Percentiles rank a stretch among this genome's conserved stretches.
Conservation (phyloP, 2,329 filamentous ascomycete genomes). For the Fusarium sp. region DNA sequence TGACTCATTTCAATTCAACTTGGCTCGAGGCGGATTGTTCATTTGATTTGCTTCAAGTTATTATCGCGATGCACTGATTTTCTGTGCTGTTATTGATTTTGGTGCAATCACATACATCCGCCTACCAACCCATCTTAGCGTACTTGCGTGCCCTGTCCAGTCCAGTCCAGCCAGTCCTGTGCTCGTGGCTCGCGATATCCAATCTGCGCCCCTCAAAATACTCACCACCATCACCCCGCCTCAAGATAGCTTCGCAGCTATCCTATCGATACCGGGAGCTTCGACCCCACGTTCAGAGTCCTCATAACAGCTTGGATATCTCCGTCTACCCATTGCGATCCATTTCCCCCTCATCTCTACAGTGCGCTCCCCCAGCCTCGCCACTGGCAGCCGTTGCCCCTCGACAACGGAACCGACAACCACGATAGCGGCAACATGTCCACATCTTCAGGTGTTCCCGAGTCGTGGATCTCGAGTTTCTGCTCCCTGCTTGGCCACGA, state of each 20-base stretch:
- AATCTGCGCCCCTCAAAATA: slow-evolving; percentile 38
- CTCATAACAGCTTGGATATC: background rate
- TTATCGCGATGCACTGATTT: slow-evolving; percentile 9
- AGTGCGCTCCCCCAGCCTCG: slow-evolving; percentile 29
- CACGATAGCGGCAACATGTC: slow-evolving; percentile 59
- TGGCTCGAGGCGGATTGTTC: background rate
- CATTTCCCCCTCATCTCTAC: background rate
- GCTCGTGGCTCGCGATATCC: slow-evolving; percentile 35
- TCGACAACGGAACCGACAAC: slow-evolving; percentile 12
- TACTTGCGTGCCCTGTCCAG: slow-evolving; percentile 17
- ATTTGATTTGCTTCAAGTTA: slow-evolving; percentile 1
- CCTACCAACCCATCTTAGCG: slow-evolving; percentile 24
- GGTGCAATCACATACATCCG: slow-evolving; percentile 14
- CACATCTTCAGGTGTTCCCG: slow-evolving; percentile 70
- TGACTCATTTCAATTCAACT: background rate
- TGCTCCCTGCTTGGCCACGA: slow-evolving; percentile 96
- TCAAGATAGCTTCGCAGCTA: slow-evolving; percentile 33
- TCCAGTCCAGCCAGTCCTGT: slow-evolving; percentile 5
- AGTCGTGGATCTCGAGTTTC: slow-evolving; percentile 98
- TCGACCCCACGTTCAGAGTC: slow-evolving; percentile 19
- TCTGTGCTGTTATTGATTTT: slow-evolving; percentile 9
- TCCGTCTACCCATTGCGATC: slow-evolving; percentile 12
- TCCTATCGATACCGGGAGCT: slow-evolving; percentile 42
- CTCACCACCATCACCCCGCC: slow-evolving; percentile 44
- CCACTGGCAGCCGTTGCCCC: slow-evolving; percentile 21